These are phyloP conservation scores for Lachancea quebecensis DNA, from an alignment of 805 yeast species.

Conservation along the genomic window DNA sequence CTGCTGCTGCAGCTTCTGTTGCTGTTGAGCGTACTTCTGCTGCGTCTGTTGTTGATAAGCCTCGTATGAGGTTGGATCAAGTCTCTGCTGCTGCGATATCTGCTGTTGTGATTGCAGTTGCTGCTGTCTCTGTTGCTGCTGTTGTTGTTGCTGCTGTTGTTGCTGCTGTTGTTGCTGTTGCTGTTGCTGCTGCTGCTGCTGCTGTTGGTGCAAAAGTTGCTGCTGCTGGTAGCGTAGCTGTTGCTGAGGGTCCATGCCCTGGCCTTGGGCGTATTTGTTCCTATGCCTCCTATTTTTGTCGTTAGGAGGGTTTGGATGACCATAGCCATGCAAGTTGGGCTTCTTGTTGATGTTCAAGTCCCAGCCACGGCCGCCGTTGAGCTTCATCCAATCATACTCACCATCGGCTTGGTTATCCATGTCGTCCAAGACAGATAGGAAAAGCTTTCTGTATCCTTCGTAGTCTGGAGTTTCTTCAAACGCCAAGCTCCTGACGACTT, in stretches of 20 bases:
- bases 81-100: constrained; percentile 20
- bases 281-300: constrained; percentile 37
- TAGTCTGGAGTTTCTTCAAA: constrained; percentile 96
- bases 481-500: constrained; percentile 77
- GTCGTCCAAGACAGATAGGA: constrained; percentile 71
- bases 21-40: constrained; percentile 31
- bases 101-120: constrained; percentile 11
- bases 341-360: constrained; percentile 83
- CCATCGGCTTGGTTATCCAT: constrained; percentile 72
- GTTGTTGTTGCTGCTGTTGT: constrained; percentile 15
- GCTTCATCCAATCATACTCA: constrained; percentile 96
- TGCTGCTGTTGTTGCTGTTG: constrained; percentile 25
- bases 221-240: constrained; percentile 20
- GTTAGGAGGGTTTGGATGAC: constrained; percentile 83
- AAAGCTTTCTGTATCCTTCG: constrained; percentile 69
- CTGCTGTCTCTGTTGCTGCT: constrained; percentile 8
- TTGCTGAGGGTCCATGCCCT: constrained; percentile 16
- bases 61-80: constrained; percentile 39
- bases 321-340: constrained; percentile 92
- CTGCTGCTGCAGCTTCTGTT: constrained; percentile 19
- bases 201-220: constrained; percentile 16
- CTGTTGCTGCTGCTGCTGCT: constrained; percentile 22
- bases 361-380: constrained; percentile 95
- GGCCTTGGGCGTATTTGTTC: constrained; percentile 31
- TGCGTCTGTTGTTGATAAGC: constrained; percentile 34